These are phyloP conservation scores for Bipolaris cookei DNA, from an alignment of 2,329 filamentous ascomycete genomes.

Conservation along the genomic window DNA sequence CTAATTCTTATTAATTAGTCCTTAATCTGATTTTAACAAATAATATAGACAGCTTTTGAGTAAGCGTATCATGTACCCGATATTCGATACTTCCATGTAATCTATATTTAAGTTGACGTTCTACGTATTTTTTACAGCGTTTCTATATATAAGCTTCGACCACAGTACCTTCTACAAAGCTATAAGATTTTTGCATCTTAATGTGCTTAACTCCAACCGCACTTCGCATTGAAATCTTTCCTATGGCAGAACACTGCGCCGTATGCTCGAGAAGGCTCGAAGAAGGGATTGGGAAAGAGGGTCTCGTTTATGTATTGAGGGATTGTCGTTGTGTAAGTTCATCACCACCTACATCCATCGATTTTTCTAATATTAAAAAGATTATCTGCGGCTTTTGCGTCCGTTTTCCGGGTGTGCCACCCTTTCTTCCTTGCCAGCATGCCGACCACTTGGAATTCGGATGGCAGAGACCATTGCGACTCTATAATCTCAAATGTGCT, in stretches of 20 bases:
- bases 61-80: not conserved
- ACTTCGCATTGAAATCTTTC: not conserved
- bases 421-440: constrained; percentile 6
- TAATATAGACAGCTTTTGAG: not conserved
- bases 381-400: constrained; percentile 2
- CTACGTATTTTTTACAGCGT: not conserved
- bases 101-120: not conserved
- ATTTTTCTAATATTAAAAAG: not conserved
- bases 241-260: constrained; percentile 1
- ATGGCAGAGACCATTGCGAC: constrained; percentile 2
- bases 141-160: not conserved
- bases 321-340: constrained; percentile 7
- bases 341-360: not conserved
- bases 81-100: not conserved
- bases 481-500: constrained; percentile 5
- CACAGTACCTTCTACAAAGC: not conserved
- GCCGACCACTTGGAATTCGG: not conserved
- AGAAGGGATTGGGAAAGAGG: not conserved
- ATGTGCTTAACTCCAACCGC: not conserved
- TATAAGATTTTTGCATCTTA: not conserved
- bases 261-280: not conserved
- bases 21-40: not conserved
- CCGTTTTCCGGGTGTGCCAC: not conserved
- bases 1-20: not conserved
- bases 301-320: constrained; percentile 2